These are phyloP conservation scores for Cercospora berteroae DNA, from an alignment of 2,329 filamentous ascomycete species.

Conservation along the genomic window DNA sequence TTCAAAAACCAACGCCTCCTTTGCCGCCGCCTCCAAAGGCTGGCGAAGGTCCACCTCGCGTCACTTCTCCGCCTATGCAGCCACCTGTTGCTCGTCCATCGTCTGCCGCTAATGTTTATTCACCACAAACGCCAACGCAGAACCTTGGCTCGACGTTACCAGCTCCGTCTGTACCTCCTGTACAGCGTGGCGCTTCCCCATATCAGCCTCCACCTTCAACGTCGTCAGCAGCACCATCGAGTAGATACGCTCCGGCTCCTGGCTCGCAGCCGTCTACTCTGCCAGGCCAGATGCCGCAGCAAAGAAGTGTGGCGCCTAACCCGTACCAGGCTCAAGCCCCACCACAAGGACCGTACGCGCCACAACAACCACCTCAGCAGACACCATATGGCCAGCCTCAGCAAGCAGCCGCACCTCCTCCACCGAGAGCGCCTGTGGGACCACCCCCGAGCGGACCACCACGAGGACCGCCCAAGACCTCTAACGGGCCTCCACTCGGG, in stretches of 20 bases:
- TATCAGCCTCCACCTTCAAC: constrained; percentile 74
- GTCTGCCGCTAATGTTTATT: constrained; percentile 61
- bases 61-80: constrained; percentile 66
- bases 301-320: constrained; percentile 47
- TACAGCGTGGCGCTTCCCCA: constrained; percentile 75
- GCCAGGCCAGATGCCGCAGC: constrained; percentile 38
- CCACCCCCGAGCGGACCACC: constrained; percentile 50
- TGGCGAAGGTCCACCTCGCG: constrained; percentile 61
- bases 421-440: constrained; percentile 33
- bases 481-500: constrained; percentile 35
- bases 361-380: constrained; percentile 37
- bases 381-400: constrained; percentile 44
- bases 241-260: constrained; percentile 70
- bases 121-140: constrained; percentile 55
- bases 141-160: constrained; percentile 44
- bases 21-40: constrained; percentile 84
- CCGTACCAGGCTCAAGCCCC: constrained; percentile 41
- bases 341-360: constrained; percentile 38
- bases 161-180: constrained; percentile 54
- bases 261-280: constrained; percentile 51
- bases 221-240: constrained; percentile 62
- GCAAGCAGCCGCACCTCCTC: constrained; percentile 38
- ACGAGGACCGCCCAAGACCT: constrained; percentile 32
- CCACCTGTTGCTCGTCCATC: constrained; percentile 45
- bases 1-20: constrained; percentile 65